phyloP scores from a whole-genome alignment of 805 yeast species.

The Lipomyces sp. region DNA sequence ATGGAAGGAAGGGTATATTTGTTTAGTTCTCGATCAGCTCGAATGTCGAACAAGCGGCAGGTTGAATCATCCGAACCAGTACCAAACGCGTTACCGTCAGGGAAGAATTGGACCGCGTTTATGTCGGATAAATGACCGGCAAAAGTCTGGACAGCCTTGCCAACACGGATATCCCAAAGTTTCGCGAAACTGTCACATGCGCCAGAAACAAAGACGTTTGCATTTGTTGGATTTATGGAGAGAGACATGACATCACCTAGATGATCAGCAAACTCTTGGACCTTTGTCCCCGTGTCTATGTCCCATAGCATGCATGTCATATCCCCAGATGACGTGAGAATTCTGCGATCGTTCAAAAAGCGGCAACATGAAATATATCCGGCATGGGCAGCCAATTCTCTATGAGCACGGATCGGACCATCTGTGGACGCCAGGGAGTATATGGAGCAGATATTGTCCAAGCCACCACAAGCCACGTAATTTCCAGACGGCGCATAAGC shows the following conservation, averaged over 20 bases:
- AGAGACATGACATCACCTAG: constrained; percentile 57
- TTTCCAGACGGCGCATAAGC: constrained; percentile 70
- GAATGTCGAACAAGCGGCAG: constrained; percentile 69
- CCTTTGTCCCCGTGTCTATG: constrained; percentile 59
- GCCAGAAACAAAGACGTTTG: constrained; percentile 68
- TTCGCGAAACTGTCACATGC: constrained; percentile 72
- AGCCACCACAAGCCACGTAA: constrained; percentile 78
- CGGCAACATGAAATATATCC: constrained; percentile 80
- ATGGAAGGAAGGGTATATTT: constrained; percentile 45
- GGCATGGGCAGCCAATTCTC: constrained; percentile 60
- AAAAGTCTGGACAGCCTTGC: constrained; percentile 48
- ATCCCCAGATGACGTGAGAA: constrained; percentile 81
- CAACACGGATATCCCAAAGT: constrained; percentile 76
- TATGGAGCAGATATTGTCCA: constrained; percentile 77
- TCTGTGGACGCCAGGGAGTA: constrained; percentile 50
- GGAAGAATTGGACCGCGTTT: constrained; percentile 64
- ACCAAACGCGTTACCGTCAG: constrained; percentile 70
- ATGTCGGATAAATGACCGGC: constrained; percentile 67
- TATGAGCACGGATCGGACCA: constrained; percentile 27
- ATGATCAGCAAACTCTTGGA: constrained; percentile 48
- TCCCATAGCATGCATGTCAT: constrained; percentile 84
- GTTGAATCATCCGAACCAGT: constrained; percentile 82
- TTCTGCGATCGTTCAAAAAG: constrained; percentile 60
- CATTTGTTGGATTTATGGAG: constrained; percentile 65
- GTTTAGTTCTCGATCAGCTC: constrained; percentile 74